Percentiles rank a stretch among this genome's conserved stretches.
Evolutionary conservation across 805 yeast species (phyloP).

Genomic region (Saturnispora sekii): DNA sequence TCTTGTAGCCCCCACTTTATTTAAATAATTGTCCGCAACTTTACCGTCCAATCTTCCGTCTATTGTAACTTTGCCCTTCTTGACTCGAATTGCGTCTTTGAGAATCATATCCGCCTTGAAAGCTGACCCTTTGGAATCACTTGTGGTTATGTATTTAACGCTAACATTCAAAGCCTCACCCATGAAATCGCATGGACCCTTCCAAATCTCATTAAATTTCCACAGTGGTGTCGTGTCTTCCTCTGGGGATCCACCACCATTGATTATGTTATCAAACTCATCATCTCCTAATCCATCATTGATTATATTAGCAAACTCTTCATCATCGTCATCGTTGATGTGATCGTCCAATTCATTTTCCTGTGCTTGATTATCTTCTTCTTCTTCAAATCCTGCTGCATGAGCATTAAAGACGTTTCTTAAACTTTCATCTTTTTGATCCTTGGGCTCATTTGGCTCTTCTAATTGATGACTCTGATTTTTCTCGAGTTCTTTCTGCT

Average conservation of each 20-base stretch:
- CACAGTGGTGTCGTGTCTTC: not conserved
- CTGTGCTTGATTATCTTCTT: constrained; percentile 8
- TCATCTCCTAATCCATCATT: constrained; percentile 2
- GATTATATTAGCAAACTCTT: constrained; percentile 13
- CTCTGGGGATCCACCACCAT: not conserved
- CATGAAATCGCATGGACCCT: constrained; percentile 15
- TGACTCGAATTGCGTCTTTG: constrained; percentile 11
- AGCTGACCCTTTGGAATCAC: constrained; percentile 3
- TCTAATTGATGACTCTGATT: no score
- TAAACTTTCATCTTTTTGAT: not conserved
- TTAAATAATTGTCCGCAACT: constrained; percentile 49
- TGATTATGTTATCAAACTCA: constrained; percentile 13
- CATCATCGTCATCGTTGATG: constrained; percentile 13
- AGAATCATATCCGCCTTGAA: constrained; percentile 14
- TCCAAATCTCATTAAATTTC: constrained; percentile 12
- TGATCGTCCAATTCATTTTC: constrained; percentile 10
- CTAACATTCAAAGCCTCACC: constrained; percentile 5
- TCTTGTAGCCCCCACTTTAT: constrained; percentile 36
- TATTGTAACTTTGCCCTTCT: constrained; percentile 34
- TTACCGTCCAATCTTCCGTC: constrained; percentile 47
- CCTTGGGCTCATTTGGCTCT: no score
- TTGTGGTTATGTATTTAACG: constrained; percentile 12
- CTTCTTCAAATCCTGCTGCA: constrained; percentile 3
- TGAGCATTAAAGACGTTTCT: constrained; percentile 5
- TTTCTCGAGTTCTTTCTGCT: constrained; percentile 5